Percentiles rank a stretch among this genome's conserved stretches.
Conservation (phyloP, 2,329 filamentous ascomycete species). For the Epichloe sp. region DNA sequence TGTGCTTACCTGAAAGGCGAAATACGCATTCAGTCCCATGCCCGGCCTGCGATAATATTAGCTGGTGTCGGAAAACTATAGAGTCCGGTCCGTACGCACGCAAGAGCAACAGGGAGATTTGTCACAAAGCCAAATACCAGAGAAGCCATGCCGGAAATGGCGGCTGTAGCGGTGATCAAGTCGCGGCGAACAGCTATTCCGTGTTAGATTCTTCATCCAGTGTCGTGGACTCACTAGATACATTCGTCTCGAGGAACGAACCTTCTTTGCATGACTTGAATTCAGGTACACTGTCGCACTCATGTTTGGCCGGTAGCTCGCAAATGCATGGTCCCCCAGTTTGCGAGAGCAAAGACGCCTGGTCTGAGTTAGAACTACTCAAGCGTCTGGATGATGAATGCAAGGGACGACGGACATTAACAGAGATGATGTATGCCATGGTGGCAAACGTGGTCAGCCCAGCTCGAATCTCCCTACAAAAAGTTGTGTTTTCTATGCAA, state of each 20-base stretch:
- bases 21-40: constrained; percentile 57
- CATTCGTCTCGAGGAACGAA: constrained; percentile 8
- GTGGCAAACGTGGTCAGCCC: constrained; percentile 69
- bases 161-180: constrained; percentile 72
- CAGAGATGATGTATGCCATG: constrained; percentile 77
- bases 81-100: constrained; percentile 13
- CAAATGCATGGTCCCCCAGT: constrained; percentile 74
- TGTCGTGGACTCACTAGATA: background rate
- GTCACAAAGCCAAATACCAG: constrained; percentile 70
- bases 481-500: constrained; percentile 54
- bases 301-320: constrained; percentile 25
- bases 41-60: constrained; percentile 35
- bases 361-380: constrained; percentile 7
- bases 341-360: constrained; percentile 60
- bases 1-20: constrained; percentile 41
- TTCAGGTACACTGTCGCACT: constrained; percentile 34
- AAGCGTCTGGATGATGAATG: background rate
- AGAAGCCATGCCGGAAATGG: constrained; percentile 60
- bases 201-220: constrained; percentile 2
- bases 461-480: constrained; percentile 66
- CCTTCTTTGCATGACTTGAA: constrained; percentile 36
- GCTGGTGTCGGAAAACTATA: background rate
- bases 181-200: constrained; percentile 52
- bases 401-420: constrained; percentile 35
- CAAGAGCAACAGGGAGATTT: constrained; percentile 50